Evolutionary conservation across 164 flowering plant genomes (phyloP), one percentile per base, ranked within the genome.

Genomic region (Piper longum): DNA sequence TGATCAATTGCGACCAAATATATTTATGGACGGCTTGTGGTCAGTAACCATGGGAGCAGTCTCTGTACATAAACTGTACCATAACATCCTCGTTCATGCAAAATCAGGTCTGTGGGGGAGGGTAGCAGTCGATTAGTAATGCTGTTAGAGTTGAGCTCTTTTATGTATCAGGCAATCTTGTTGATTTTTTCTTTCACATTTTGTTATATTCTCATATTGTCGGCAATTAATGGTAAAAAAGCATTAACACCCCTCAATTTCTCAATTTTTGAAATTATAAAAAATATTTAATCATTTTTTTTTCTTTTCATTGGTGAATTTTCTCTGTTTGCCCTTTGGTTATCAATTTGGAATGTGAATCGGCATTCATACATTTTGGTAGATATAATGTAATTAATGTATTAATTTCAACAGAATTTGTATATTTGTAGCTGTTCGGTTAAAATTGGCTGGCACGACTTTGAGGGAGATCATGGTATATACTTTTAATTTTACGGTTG

Each of bases 21-120:
- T 64, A 64, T 72, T 72, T 77, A 64, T 58, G 62, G 40, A 66
- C 16, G 16, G 39, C 7, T 26, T 57, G 42, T 36, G 26, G 26
- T 4, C 26, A 16, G 4, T 7, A 41, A 9, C 42, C 16, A 2
- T 16, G 58, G 14, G 39, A 41, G 12, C 26, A 5, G 60, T 56
- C 66, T 39, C 39, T 77, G 82, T 81, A 81, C 63, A 79, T 81
- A 76, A 26, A 9, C 1, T 75, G 73, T 82, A 74, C 64, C 68
- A 59, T 70, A 64, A 64, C 69, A 64, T 66, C 14, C 64, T 51
- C 66, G 36, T 70, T 64, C 78, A 69, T 77, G 11, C 75, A 68
- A 69, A 73, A 56, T 80, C 81, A 75, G 74, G 72, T 58, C 43
- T 56, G 70, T 66, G 71, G 56, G 74, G 51, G 59, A 66, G 39